Conservation (phyloP, 495 filamentous ascomycete species). For the Penicillium lagena region DNA sequence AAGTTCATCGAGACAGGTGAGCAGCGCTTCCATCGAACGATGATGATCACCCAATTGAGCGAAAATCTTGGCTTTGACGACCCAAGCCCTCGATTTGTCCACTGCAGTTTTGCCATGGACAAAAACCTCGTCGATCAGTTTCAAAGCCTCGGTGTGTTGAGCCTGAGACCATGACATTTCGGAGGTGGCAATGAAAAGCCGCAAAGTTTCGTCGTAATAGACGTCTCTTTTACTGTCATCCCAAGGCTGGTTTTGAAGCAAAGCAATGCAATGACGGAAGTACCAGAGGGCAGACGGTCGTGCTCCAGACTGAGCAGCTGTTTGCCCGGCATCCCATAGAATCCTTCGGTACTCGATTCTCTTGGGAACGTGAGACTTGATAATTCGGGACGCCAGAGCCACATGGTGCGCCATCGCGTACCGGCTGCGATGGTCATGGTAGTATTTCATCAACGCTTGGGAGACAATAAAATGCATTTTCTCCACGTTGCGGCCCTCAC, state of each 20-base stretch:
- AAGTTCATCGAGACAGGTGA: conserved; percentile 60
- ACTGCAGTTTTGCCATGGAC: conserved; percentile 56
- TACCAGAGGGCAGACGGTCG: conserved; percentile 72
- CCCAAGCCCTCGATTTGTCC: conserved; percentile 73
- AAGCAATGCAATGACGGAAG: conserved; percentile 63
- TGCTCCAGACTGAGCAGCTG: conserved; percentile 72
- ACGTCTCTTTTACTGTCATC: conserved; percentile 61
- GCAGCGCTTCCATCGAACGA: conserved; percentile 60
- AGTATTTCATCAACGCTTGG: conserved; percentile 67
- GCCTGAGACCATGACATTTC: conserved; percentile 76
- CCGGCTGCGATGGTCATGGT: conserved; percentile 49
- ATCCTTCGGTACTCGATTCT: conserved; percentile 64
- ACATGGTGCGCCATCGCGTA: conserved; percentile 72
- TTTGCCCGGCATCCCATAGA: conserved; percentile 68
- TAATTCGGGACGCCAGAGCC: conserved; percentile 63
- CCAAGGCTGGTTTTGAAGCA: conserved; percentile 78
- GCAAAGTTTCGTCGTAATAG: conserved; percentile 77
- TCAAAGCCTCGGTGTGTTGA: conserved; percentile 54
- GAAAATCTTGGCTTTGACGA: conserved; percentile 70
- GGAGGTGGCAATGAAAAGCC: conserved; percentile 66
- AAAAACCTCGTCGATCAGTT: conserved; percentile 59
- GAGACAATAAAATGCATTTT: conserved; percentile 89
- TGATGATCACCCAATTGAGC: conserved; percentile 64
- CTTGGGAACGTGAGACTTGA: conserved; percentile 53
- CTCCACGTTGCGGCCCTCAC: conserved; percentile 56